These are phyloP conservation scores for Nakazawaea holstii DNA, from an alignment of 805 yeast species.

Conservation along the genomic window DNA sequence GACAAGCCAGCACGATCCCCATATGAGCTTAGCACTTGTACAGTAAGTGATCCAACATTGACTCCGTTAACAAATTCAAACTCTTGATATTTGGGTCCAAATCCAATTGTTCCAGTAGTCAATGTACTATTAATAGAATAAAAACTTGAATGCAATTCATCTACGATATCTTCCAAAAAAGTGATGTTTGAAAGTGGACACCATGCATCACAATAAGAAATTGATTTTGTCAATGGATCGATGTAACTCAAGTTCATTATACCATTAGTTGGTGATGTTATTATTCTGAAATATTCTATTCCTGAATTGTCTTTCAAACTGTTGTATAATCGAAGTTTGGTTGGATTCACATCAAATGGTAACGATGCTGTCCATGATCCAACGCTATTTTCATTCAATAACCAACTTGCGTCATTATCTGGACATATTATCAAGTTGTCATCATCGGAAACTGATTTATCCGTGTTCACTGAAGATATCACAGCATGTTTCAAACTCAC, in stretches of 20 bases:
- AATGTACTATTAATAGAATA: slow-evolving; percentile 13
- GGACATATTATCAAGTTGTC: slow-evolving; percentile 54
- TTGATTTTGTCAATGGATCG: slow-evolving; percentile 62
- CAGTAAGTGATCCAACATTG: slow-evolving; percentile 51
- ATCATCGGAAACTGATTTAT: slow-evolving; percentile 21
- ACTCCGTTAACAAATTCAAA: slow-evolving; percentile 73
- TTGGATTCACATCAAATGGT: slow-evolving; percentile 54
- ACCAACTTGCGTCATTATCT: slow-evolving; percentile 45
- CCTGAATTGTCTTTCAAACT: slow-evolving; percentile 42
- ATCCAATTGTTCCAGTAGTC: slow-evolving; percentile 20
- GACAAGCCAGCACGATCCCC: slow-evolving; percentile 65
- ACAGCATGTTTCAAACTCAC: slow-evolving; percentile 54
- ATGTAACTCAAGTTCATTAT: slow-evolving; percentile 88
- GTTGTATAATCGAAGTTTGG: slow-evolving; percentile 69
- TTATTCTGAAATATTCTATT: slow-evolving; percentile 60
- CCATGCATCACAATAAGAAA: slow-evolving; percentile 74
- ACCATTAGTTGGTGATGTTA: slow-evolving; percentile 75
- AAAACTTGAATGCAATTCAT: slow-evolving; percentile 16
- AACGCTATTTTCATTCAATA: slow-evolving; percentile 34
- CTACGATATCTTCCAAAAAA: slow-evolving; percentile 24
- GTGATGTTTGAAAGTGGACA: slow-evolving; percentile 62
- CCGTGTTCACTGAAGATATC: slow-evolving; percentile 42
- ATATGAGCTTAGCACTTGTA: slow-evolving; percentile 61
- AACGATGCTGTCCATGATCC: slow-evolving; percentile 66
- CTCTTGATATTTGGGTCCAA: slow-evolving; percentile 60